phyloP scores from a whole-genome alignment of 768 basidiomycete species.

The Collybia nuda region DNA sequence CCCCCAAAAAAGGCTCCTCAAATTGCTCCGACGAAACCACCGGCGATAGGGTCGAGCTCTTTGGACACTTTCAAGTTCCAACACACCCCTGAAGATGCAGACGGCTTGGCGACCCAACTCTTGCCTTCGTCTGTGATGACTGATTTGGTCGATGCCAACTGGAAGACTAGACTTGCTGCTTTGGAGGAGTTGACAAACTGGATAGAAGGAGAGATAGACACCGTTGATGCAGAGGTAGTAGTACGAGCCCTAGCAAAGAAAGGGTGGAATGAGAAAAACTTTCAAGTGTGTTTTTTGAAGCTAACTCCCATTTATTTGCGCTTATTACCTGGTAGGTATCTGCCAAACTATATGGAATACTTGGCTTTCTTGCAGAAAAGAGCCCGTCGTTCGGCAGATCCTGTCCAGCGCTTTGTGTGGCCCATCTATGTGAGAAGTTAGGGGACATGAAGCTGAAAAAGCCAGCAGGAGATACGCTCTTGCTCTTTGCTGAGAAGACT shows the following conservation, averaged over 20 bases:
- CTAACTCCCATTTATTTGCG: neutral
- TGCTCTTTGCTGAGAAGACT: slow-evolving; percentile 84
- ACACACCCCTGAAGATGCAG: slow-evolving; percentile 91
- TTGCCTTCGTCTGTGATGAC: slow-evolving; percentile 72
- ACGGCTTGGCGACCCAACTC: slow-evolving; percentile 66
- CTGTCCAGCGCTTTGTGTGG: slow-evolving; percentile 77
- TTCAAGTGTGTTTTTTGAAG: slow-evolving; percentile 65
- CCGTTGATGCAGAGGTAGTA: slow-evolving; percentile 84
- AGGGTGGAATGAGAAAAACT: slow-evolving; percentile 99
- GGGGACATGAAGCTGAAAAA: slow-evolving; percentile 98
- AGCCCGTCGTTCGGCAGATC: slow-evolving; percentile 86
- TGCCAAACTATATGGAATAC: slow-evolving; percentile 80
- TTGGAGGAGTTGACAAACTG: slow-evolving; percentile 84
- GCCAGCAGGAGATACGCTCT: slow-evolving; percentile 86
- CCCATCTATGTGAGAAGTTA: slow-evolving; percentile 88
- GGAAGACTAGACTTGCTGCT: slow-evolving; percentile 89
- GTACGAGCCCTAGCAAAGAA: slow-evolving; percentile 88
- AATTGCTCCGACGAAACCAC: slow-evolving; percentile 44
- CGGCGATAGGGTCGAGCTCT: slow-evolving; percentile 47
- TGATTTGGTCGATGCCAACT: slow-evolving; percentile 83
- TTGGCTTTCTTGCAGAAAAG: slow-evolving; percentile 68
- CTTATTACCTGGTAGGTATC: slow-evolving; percentile 63
- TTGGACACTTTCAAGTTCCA: slow-evolving; percentile 90
- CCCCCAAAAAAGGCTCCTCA: slow-evolving; percentile 34
- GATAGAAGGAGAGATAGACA: slow-evolving; percentile 67